These are phyloP conservation scores for Pezicula neosporulosa DNA, from an alignment of 2,329 filamentous ascomycete species.

Conservation along the genomic window DNA sequence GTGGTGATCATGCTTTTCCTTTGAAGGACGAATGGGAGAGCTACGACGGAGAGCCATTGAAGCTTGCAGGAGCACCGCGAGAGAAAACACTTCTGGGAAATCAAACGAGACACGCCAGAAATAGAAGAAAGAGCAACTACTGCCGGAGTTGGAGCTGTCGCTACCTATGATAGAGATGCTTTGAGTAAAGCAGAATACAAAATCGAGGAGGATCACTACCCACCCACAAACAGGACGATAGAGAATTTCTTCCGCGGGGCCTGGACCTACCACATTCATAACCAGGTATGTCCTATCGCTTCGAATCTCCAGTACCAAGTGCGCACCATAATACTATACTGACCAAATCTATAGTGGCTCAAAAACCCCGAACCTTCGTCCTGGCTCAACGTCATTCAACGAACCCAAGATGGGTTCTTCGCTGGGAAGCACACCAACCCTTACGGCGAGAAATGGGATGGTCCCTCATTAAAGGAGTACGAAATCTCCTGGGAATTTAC, in stretches of 20 bases:
- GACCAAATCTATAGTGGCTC: constrained; percentile 38
- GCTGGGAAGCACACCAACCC: constrained; percentile 43
- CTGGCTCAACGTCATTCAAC: constrained; percentile 50
- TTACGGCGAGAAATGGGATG: constrained; percentile 51
- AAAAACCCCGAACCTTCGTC: constrained; percentile 53
- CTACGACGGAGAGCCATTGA: constrained; percentile 41
- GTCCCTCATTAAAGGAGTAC: constrained; percentile 42
- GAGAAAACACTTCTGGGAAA: constrained; percentile 22
- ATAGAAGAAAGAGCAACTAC: constrained; percentile 9
- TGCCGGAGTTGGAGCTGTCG: constrained; percentile 10
- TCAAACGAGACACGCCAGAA: constrained; percentile 12
- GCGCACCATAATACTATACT: background rate
- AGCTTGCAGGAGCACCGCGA: constrained; percentile 21
- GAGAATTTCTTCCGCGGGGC: constrained; percentile 53
- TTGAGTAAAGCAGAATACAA: constrained; percentile 38
- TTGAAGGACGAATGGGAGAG: constrained; percentile 50
- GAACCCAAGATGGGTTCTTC: constrained; percentile 52
- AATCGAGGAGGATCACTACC: constrained; percentile 46
- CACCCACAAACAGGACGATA: constrained; percentile 51
- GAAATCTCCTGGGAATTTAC: constrained; percentile 48
- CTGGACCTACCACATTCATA: constrained; percentile 56
- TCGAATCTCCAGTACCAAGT: background rate
- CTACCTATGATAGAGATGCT: constrained; percentile 18
- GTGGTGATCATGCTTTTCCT: constrained; percentile 35
- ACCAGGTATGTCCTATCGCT: constrained; percentile 41